phyloP scores from a whole-genome alignment of 108 stramenopile species.

The Pelagomonas calceolata region DNA sequence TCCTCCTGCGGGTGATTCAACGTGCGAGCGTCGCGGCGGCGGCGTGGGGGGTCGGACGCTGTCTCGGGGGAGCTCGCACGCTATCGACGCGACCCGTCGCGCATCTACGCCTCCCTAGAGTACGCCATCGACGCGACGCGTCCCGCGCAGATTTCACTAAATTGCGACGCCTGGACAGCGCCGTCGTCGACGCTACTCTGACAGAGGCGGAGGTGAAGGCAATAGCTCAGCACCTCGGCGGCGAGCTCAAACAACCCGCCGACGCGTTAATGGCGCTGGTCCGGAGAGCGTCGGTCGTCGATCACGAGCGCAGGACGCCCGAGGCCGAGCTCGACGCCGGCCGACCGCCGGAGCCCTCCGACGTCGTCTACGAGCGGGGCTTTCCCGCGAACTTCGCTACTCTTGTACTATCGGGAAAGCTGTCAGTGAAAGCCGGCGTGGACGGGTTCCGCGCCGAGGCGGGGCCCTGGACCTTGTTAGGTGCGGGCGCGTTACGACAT shows the following conservation, averaged over 20 bases:
- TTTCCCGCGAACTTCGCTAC: conserved; percentile 54
- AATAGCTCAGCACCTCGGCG: not conserved
- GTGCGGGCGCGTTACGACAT: conserved; percentile 41
- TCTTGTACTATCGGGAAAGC: conserved; percentile 67
- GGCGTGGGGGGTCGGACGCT: too few relatives aligned
- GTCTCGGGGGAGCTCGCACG: too few relatives aligned
- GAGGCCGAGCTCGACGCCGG: too few relatives aligned
- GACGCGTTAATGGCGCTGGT: not conserved
- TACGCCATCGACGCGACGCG: too few relatives aligned
- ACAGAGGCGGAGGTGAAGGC: conserved; percentile 51
- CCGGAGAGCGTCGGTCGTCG: too few relatives aligned
- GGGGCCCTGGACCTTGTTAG: conserved; percentile 72
- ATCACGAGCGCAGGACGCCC: too few relatives aligned
- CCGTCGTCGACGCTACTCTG: conserved; percentile 59
- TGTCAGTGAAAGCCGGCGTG: conserved; percentile 61
- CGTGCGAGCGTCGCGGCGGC: too few relatives aligned
- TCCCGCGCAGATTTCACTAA: conserved; percentile 62
- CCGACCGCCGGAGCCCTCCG: conserved; percentile 7
- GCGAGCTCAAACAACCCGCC: not conserved
- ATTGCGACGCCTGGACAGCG: conserved; percentile 61
- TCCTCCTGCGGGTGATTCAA: too few relatives aligned
- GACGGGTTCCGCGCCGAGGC: conserved; percentile 73
- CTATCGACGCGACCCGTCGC: too few relatives aligned
- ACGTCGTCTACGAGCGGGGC: conserved; percentile 58
- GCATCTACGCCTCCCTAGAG: too few relatives aligned